Evolutionary conservation across 2,329 filamentous ascomycete species (phyloP).

Genomic region (Trichoderma simmonsii): DNA sequence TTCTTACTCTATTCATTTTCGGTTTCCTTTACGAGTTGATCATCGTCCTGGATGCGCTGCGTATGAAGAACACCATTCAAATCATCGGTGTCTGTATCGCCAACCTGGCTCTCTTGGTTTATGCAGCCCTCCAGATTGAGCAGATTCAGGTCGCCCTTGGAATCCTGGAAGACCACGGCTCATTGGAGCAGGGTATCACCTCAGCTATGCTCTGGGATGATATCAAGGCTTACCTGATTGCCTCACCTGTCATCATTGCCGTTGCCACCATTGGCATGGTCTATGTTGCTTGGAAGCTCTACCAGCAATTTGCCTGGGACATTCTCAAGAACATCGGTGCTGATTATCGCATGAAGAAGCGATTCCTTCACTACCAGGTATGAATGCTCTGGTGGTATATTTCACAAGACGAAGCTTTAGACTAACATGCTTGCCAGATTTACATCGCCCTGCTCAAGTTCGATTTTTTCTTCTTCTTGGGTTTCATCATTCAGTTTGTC

Average conservation of each 20-base stretch:
- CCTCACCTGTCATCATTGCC: slow-evolving; percentile 80
- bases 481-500: slow-evolving; percentile 96
- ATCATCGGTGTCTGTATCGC: slow-evolving; percentile 92
- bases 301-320: slow-evolving; percentile 98
- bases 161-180: slow-evolving; percentile 44
- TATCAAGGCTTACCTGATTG: slow-evolving; percentile 73
- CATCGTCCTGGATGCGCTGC: slow-evolving; percentile 88
- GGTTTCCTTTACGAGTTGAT: slow-evolving; percentile 90
- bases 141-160: slow-evolving; percentile 76
- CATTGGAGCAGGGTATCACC: slow-evolving; percentile 40
- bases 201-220: slow-evolving; percentile 59
- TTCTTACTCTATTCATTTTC: slow-evolving; percentile 94
- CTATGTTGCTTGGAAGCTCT: slow-evolving; percentile 87
- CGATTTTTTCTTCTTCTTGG: slow-evolving; percentile 99
- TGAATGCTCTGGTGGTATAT: slow-evolving; percentile 20
- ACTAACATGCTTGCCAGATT: slow-evolving; percentile 56
- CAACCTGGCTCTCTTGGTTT: slow-evolving; percentile 87
- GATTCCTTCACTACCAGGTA: slow-evolving; percentile 95
- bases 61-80: slow-evolving; percentile 97
- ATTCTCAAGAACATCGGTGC: slow-evolving; percentile 99
- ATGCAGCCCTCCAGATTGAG: slow-evolving; percentile 88
- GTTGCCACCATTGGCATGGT: slow-evolving; percentile 69
- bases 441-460: slow-evolving; percentile 98
- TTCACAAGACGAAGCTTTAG: not conserved
- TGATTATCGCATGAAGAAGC: slow-evolving; percentile 92